Percentiles rank a stretch among this genome's conserved stretches.
phyloP scores from a whole-genome alignment of 176 grass and related monocot species.

The Avena eriantha region DNA sequence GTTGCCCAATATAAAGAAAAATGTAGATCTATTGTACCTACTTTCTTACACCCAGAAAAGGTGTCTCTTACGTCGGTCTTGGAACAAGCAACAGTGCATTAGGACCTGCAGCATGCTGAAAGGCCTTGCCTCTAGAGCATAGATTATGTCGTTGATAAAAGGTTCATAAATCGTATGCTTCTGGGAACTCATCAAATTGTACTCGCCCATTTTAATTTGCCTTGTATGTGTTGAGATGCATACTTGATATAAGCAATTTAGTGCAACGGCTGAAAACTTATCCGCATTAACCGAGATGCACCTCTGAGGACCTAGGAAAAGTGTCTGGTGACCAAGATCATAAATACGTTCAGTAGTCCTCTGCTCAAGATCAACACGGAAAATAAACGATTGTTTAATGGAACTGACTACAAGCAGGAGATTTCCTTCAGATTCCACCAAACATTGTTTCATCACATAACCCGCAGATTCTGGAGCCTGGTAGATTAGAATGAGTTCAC shows the following conservation, averaged over 20 bases:
- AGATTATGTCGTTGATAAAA: not conserved
- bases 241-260: not conserved
- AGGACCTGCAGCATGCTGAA: not conserved
- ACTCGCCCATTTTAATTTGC: not conserved
- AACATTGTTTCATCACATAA: not conserved
- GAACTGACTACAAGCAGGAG: not conserved
- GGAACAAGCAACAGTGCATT: not conserved
- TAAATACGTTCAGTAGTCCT: not conserved
- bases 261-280: not conserved
- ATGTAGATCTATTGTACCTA: too few species aligned
- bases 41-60: too few species aligned
- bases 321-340: not conserved
- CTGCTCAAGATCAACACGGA: not conserved
- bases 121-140: not conserved
- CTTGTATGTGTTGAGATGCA: not conserved
- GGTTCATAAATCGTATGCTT: not conserved
- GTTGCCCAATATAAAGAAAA: too few species aligned
- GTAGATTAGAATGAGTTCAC: not conserved
- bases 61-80: too few species aligned
- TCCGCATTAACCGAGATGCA: not conserved
- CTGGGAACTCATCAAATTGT: not conserved
- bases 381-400: not conserved
- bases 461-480: not conserved
- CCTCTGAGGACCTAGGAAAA: not conserved
- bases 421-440: not conserved